phyloP scores from a whole-genome alignment of 257 asterid species.

The Lycium ferocissimum region DNA sequence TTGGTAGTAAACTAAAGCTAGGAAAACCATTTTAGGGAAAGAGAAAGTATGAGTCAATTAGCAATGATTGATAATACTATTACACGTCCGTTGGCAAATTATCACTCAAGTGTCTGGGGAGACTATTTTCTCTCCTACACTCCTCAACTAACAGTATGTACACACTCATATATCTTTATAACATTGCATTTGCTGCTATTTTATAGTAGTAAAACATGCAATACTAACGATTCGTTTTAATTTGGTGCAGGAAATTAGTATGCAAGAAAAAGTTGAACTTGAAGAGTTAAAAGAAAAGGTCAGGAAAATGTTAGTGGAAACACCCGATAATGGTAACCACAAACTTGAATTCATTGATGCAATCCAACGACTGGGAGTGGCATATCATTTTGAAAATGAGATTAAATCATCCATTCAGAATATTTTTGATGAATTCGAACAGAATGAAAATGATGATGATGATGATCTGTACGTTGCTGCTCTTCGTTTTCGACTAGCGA shows the following conservation, averaged over 20 bases:
- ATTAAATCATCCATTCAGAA: slow-evolving; percentile 1
- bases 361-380: slow-evolving; percentile 33
- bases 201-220: background rate
- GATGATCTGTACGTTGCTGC: slow-evolving; percentile 22
- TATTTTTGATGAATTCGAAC: background rate
- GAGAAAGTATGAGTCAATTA: background rate
- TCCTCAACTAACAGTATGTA: background rate
- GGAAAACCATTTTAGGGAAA: background rate
- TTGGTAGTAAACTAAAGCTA: too few species aligned
- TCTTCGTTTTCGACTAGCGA: slow-evolving; percentile 34
- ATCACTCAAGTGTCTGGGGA: slow-evolving; percentile 17
- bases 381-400: slow-evolving; percentile 34
- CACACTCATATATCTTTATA: background rate
- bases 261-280: background rate
- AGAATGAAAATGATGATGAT: background rate
- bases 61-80: background rate
- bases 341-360: slow-evolving; percentile 29
- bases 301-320: background rate
- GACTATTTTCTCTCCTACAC: slow-evolving; percentile 9
- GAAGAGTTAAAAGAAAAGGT: background rate
- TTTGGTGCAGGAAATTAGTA: slow-evolving; percentile 15
- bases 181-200: background rate
- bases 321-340: background rate
- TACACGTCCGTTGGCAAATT: slow-evolving; percentile 23
- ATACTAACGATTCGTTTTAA: too few species aligned